A percentile compares a stretch with the other conserved stretches of the same genome.
phyloP scores from a whole-genome alignment of 495 filamentous ascomycete species.

The Aspergillus sclerotioniger region DNA sequence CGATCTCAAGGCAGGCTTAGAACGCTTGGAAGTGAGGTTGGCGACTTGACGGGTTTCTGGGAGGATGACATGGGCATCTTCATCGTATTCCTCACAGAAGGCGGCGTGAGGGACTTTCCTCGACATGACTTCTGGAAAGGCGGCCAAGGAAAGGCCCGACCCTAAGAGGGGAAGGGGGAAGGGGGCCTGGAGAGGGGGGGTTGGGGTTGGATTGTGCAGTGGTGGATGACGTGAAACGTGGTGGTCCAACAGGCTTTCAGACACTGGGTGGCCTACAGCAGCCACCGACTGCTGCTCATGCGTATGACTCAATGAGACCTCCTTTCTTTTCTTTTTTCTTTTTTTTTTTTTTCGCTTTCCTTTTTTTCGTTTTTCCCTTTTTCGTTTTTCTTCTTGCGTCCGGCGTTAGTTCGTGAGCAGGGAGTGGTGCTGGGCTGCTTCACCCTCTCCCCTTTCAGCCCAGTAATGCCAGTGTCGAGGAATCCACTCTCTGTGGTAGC shows the following conservation, averaged over 20 bases:
- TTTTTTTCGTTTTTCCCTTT: conserved; percentile 14
- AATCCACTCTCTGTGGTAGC: conserved; percentile 16
- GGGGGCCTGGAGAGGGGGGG: conserved; percentile 16
- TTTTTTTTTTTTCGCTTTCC: conserved; percentile 17
- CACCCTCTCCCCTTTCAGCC: conserved; percentile 11
- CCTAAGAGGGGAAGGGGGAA: conserved; percentile 15
- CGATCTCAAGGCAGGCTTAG: conserved; percentile 45
- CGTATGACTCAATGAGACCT: conserved; percentile 26
- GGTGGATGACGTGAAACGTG: conserved; percentile 37
- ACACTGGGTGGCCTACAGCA: conserved; percentile 23
- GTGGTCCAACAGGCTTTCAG: conserved; percentile 27
- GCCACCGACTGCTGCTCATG: conserved; percentile 23
- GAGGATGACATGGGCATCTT: conserved; percentile 46
- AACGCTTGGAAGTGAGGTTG: conserved; percentile 53
- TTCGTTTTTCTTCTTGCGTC: conserved; percentile 13
- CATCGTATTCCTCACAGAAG: conserved; percentile 57
- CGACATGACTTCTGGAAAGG: conserved; percentile 35
- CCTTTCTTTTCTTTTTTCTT: conserved; percentile 17
- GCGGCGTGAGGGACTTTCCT: conserved; percentile 42
- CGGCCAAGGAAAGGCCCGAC: conserved; percentile 26
- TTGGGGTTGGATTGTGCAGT: conserved; percentile 14
- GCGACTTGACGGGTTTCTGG: conserved; percentile 51
- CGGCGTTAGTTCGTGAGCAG: conserved; percentile 6
- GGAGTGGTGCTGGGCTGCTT: conserved; percentile 8
- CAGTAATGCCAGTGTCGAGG: not conserved